Base-by-base conservation (phyloP, 768 basidiomycete species). In the Kockovaella imperatae region DNA sequence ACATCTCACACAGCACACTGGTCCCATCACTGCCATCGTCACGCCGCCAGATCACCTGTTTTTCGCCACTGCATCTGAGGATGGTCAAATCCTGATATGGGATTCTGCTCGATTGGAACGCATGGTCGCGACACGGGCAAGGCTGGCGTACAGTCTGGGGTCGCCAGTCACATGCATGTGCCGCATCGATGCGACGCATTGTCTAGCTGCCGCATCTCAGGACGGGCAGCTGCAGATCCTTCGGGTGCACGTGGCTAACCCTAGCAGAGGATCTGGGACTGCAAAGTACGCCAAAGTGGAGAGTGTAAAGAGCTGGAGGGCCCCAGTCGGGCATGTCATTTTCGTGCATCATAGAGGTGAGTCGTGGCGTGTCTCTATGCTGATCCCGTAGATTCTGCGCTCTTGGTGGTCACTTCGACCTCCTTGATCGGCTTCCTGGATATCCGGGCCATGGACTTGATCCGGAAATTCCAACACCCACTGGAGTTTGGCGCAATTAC, bases 1-100 rank as follows among this genome's bases (percentile, higher is more conserved):
- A 0, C 84, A 93, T 68, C 77, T 95, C 14, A 78, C 79, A 15
- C 85, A 88, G 3, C 93, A 96, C 64, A 78, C 81, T 0, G 87
- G 84, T 21, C 75, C 81, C 1, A 75, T 97, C 49, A 88, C 84
- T 2, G 78, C 81, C 6, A 74, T 97, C 20, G 83, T 83, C 1
- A 86, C 90, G 20, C 83, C 93, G 1, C 91, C 93, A 2, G 95
- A 97, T 62, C 88, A 95, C 60, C 74, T 83, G 67, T 99, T 95
- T 76, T 96, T 77, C 49, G 73, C 72, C 4, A 72, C 75, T 0
- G 71, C 71, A 4, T 75, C 75, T 1, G 64, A 72, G n/a, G 75
- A 76, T 45, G 62, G 66, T 6, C 67, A 64, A 14, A 65, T 77
- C 36, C 69, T 71, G 41, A 63, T 77, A 2, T 77, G 77, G 77